Percentiles rank a stretch among this genome's conserved stretches.
These are phyloP conservation scores for Athelia sp. DNA, from an alignment of 1,284 basidiomycete species.

Conservation along the genomic window DNA sequence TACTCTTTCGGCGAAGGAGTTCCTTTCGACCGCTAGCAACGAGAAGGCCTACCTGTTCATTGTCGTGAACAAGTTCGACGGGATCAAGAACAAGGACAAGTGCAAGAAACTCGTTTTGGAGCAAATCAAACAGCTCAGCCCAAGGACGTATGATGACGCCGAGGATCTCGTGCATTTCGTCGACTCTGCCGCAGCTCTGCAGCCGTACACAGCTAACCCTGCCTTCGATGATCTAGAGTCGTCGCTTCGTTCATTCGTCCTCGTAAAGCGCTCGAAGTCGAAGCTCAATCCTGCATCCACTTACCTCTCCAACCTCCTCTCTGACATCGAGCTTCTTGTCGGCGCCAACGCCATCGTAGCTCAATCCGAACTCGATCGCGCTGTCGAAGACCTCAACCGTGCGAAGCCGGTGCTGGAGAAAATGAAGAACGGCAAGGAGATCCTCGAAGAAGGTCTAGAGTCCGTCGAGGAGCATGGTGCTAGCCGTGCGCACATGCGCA, in stretches of 20 bases:
- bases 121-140: constrained; percentile 91
- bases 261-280: constrained; percentile 91
- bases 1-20: constrained; percentile 93
- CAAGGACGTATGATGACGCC: constrained; percentile 87
- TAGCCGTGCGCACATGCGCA: constrained; percentile 45
- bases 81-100: constrained; percentile 94
- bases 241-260: constrained; percentile 91
- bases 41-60: constrained; percentile 99
- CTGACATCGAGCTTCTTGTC: constrained; percentile 86
- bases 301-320: constrained; percentile 85
- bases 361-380: constrained; percentile 72
- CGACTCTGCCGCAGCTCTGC: constrained; percentile 75
- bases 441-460: constrained; percentile 78
- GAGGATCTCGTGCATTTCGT: constrained; percentile 98
- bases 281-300: constrained; percentile 96
- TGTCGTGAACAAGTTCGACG: constrained; percentile 98
- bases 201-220: constrained; percentile 59
- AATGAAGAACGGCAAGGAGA: constrained; percentile 73
- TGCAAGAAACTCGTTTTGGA: constrained; percentile 89
- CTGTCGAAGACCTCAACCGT: constrained; percentile 66
- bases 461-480: constrained; percentile 77
- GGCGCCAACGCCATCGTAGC: constrained; percentile 87
- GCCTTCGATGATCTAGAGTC: constrained; percentile 88
- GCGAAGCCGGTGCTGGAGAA: constrained; percentile 83
- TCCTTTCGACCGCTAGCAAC: constrained; percentile 89